Evolutionary conservation across 1,284 basidiomycete genomes (phyloP).

Genomic region (Laetiporus sulphureus): DNA sequence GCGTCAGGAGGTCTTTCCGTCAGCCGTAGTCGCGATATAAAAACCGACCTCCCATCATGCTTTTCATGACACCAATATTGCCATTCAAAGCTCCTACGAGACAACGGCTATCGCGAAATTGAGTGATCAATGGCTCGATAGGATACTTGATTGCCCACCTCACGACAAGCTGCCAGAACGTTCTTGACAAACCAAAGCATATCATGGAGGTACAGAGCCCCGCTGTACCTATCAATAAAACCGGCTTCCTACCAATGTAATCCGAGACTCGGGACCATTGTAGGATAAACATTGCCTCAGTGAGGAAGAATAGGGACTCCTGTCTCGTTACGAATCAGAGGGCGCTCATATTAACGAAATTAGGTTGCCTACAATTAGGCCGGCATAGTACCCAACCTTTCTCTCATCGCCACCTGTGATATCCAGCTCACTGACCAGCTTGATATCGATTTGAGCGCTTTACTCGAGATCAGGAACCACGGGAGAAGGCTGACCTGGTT

Average conservation of each 20-base stretch:
- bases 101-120: conserved; percentile 24
- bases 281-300: conserved; percentile 57
- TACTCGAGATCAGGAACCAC: background rate
- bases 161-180: conserved; percentile 49
- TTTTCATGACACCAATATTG: conserved; percentile 64
- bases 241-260: conserved; percentile 58
- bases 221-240: conserved; percentile 57
- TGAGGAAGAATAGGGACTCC: conserved; percentile 64
- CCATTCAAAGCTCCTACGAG: conserved; percentile 44
- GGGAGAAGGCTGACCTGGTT: conserved; percentile 3
- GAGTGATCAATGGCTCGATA: background rate
- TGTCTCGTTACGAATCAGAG: conserved; percentile 19
- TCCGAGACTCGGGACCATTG: conserved; percentile 69
- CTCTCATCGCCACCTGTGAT: conserved; percentile 53
- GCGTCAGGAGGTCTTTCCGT: background rate
- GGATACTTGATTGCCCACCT: conserved; percentile 15
- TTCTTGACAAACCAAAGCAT: conserved; percentile 59
- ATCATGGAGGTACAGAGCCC: conserved; percentile 62
- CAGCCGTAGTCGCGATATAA: background rate
- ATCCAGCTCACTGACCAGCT: conserved; percentile 52
- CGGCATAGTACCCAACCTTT: conserved; percentile 45
- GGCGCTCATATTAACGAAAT: background rate
- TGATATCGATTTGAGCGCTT: background rate
- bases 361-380: conserved; percentile 42
- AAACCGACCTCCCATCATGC: conserved; percentile 38